These are phyloP conservation scores for Auricularia cornea DNA, from an alignment of 768 basidiomycete genomes.

Conservation along the genomic window DNA sequence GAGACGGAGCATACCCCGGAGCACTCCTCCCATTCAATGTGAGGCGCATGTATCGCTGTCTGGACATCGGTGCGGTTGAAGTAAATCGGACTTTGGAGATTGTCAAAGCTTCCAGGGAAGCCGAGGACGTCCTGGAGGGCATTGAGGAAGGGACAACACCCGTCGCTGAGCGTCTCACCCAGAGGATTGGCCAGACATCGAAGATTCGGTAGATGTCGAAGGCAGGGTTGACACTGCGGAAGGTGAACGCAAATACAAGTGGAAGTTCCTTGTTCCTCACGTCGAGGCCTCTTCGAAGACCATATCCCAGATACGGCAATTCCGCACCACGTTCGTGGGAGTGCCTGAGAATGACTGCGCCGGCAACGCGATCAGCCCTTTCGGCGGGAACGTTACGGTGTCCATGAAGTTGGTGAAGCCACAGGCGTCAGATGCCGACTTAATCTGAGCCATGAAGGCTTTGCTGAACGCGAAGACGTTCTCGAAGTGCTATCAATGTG, in stretches of 20 bases:
- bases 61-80: conserved; percentile 66
- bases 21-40: conserved; percentile 58
- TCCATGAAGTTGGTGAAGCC: conserved; percentile 50
- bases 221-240: conserved; percentile 53
- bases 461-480: conserved; percentile 65
- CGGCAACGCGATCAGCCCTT: conserved; percentile 54
- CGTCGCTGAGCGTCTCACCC: background rate
- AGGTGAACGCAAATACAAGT: too few relatives aligned
- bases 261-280: background rate
- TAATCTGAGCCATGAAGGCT: conserved; percentile 51
- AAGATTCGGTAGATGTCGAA: conserved; percentile 75
- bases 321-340: conserved; percentile 35
- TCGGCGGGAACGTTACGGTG: conserved; percentile 59
- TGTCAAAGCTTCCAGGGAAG: conserved; percentile 44
- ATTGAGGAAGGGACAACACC: conserved; percentile 16
- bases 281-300: conserved; percentile 49
- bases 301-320: conserved; percentile 60
- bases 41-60: conserved; percentile 61
- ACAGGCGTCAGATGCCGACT: conserved; percentile 44
- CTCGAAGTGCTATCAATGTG: conserved; percentile 44
- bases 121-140: conserved; percentile 74
- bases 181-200: conserved; percentile 32
- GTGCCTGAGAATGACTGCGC: conserved; percentile 30
- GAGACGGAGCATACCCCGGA: conserved; percentile 38
- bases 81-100: conserved; percentile 40